Evolutionary conservation across 75 land plant genomes (phyloP).

Genomic region (Cupressus sempervirens): DNA sequence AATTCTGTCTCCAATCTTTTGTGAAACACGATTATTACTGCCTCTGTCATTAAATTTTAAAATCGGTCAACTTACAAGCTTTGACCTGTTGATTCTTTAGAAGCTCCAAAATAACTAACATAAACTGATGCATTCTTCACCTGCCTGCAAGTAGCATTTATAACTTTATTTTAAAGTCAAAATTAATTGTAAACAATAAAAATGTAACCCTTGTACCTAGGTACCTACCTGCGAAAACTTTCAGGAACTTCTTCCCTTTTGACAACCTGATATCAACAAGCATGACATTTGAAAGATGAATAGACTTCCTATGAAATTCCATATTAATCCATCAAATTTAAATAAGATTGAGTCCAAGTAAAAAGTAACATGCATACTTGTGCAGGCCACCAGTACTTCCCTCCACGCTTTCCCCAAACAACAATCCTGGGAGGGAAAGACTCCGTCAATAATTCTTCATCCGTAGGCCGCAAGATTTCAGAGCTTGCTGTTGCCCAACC

Average conservation of each 20-base stretch:
- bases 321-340: not conserved
- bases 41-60: not conserved
- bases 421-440: constrained; percentile 23
- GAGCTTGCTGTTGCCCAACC: constrained; percentile 27
- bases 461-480: constrained; percentile 25
- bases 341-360: not conserved
- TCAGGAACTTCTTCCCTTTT: constrained; percentile 14
- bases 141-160: constrained; percentile 7
- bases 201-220: not conserved
- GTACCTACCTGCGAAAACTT: not conserved
- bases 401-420: constrained; percentile 33
- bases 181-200: not conserved
- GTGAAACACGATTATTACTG: not conserved
- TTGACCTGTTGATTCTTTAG: not conserved
- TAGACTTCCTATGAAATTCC: not conserved
- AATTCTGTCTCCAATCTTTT: not conserved
- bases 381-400: constrained; percentile 40
- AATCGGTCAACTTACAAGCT: not conserved
- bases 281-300: not conserved
- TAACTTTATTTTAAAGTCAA: not conserved
- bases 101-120: constrained; percentile 4
- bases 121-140: constrained; percentile 1
- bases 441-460: constrained; percentile 14
- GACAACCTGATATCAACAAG: constrained; percentile 10
- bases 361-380: constrained; percentile 17